phyloP scores from a whole-genome alignment of 2,329 filamentous ascomycete genomes.

The Daldinia sp. region DNA sequence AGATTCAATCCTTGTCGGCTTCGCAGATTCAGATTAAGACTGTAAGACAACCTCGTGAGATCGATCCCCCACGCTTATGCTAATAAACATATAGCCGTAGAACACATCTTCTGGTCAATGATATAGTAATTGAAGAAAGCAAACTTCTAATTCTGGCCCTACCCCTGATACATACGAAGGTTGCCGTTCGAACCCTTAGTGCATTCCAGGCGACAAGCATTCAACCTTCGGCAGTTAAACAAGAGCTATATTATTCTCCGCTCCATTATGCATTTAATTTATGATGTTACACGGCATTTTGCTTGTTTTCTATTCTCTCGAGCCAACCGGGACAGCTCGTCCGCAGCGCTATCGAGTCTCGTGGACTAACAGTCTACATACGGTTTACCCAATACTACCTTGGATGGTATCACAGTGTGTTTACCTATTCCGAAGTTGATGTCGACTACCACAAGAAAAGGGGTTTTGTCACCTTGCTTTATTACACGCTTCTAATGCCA shows the following conservation, averaged over 20 bases:
- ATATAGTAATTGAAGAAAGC: constrained; percentile 16
- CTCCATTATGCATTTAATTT: constrained; percentile 17
- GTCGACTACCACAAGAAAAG: not conserved
- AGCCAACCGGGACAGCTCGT: not conserved
- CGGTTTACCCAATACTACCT: constrained; percentile 7
- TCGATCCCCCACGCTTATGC: constrained; percentile 22
- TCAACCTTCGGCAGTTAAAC: constrained; percentile 28
- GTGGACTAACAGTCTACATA: constrained; percentile 18
- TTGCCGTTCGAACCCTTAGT: constrained; percentile 15
- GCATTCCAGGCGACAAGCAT: constrained; percentile 7
- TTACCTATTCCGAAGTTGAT: not conserved
- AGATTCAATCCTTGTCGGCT: constrained; percentile 13
- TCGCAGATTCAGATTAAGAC: constrained; percentile 23
- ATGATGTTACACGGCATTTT: constrained; percentile 27
- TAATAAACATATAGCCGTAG: constrained; percentile 17
- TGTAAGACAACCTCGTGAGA: constrained; percentile 24
- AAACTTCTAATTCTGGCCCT: constrained; percentile 26
- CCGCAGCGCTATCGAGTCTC: constrained; percentile 23
- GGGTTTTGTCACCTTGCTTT: not conserved
- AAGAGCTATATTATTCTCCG: constrained; percentile 17
- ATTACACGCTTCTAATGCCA: not conserved
- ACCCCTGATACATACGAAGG: constrained; percentile 21
- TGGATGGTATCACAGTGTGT: not conserved
- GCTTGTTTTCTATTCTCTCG: constrained; percentile 12
- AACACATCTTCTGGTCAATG: constrained; percentile 24